phyloP scores from a whole-genome alignment of 176 grass and related monocot genomes.

The Triticum urartu region DNA sequence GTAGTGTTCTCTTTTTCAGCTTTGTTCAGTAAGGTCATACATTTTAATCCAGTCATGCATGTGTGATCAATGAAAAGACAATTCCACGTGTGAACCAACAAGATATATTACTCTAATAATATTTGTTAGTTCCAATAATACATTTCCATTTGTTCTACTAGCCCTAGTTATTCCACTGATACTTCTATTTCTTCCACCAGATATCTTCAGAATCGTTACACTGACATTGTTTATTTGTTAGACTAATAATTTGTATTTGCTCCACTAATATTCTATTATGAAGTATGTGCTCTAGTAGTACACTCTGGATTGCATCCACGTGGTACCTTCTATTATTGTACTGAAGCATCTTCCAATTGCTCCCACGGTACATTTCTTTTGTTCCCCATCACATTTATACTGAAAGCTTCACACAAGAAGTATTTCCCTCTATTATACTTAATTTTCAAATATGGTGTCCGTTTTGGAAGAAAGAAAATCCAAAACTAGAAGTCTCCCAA shows the following conservation, averaged over 20 bases:
- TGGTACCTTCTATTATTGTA: background rate
- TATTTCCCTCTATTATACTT: background rate
- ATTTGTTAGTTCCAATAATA: background rate
- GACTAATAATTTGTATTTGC: background rate
- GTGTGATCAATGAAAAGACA: background rate
- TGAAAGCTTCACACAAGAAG: background rate
- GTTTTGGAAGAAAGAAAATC: background rate
- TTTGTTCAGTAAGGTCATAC: background rate
- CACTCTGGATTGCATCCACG: background rate
- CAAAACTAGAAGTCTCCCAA: background rate
- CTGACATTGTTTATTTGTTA: background rate
- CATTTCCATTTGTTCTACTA: background rate
- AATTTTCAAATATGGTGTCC: background rate
- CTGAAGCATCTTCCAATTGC: background rate
- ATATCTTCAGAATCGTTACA: background rate
- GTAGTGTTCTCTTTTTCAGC: background rate
- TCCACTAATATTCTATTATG: background rate
- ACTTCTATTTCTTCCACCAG: slow-evolving; percentile 4
- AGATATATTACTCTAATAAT: background rate
- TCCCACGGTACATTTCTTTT: background rate
- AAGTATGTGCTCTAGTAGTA: background rate
- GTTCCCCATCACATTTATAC: background rate
- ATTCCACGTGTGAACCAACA: background rate
- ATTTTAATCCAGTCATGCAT: background rate
- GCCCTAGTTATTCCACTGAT: background rate